These are phyloP conservation scores for Isoetes engelmannii DNA, from an alignment of 83 land plant species.

Conservation along the genomic window DNA sequence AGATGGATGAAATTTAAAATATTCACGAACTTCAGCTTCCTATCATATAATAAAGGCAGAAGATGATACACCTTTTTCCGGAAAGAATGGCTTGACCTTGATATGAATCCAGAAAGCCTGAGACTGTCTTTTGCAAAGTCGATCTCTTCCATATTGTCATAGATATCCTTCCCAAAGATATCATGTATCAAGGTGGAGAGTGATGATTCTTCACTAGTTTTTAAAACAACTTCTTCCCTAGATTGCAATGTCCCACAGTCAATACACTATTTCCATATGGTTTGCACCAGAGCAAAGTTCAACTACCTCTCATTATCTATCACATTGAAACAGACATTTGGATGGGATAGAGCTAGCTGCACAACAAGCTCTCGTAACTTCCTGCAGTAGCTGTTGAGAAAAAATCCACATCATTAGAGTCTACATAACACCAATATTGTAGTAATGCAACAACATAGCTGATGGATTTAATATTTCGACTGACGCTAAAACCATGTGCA, in stretches of 20 bases:
- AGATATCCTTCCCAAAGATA: conserved; percentile 52
- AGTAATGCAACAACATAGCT: too few relatives aligned
- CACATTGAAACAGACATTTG: conserved; percentile 57
- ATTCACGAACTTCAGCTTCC: neutral
- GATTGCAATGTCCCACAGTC: neutral
- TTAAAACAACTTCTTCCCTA: conserved; percentile 44
- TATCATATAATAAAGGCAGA: conserved; percentile 4
- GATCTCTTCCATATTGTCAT: conserved; percentile 38
- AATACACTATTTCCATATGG: neutral
- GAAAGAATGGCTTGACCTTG: conserved; percentile 32
- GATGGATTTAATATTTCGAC: neutral
- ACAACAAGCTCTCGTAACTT: conserved; percentile 59
- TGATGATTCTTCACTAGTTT: conserved; percentile 43
- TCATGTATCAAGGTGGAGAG: conserved; percentile 43
- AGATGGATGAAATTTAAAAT: neutral
- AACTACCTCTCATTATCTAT: conserved; percentile 62
- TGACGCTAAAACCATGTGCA: conserved; percentile 7
- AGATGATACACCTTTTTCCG: conserved; percentile 47
- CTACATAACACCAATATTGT: neutral
- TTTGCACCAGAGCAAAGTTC: conserved; percentile 20
- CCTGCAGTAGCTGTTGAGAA: conserved; percentile 35
- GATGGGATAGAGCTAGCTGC: conserved; percentile 58
- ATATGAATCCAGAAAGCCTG: conserved; percentile 69
- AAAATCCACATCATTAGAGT: too few relatives aligned
- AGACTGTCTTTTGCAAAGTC: conserved; percentile 44